Conservation (phyloP, 2,329 filamentous ascomycete genomes). For the Didymella arachidicola region DNA sequence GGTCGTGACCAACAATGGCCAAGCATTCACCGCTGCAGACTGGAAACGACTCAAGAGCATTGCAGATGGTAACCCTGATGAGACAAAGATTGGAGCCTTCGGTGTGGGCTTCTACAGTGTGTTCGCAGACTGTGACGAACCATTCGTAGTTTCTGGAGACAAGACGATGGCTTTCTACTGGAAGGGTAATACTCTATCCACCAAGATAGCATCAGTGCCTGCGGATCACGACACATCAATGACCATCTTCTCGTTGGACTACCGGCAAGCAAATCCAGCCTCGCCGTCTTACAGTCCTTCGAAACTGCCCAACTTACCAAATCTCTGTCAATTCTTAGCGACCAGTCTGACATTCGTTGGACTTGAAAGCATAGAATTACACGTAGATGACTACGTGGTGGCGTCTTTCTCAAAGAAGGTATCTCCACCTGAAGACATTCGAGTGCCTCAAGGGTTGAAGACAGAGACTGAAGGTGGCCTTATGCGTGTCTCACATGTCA, state of each 20-base stretch:
- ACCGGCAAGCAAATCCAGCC: constrained; percentile 75
- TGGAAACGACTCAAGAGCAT: constrained; percentile 95
- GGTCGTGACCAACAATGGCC: constrained; percentile 92
- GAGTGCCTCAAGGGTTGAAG: constrained; percentile 80
- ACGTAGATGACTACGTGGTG: constrained; percentile 86
- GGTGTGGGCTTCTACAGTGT: constrained; percentile 99
- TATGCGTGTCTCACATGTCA: constrained; percentile 84
- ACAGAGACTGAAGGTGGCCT: constrained; percentile 84
- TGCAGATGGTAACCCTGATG: constrained; percentile 98
- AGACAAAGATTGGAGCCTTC: constrained; percentile 98
- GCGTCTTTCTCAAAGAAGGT: constrained; percentile 83
- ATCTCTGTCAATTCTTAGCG: constrained; percentile 88
- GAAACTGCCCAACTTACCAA: constrained; percentile 83
- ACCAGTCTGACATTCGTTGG: constrained; percentile 97
- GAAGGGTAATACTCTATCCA: constrained; percentile 98
- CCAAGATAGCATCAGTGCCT: constrained; percentile 79
- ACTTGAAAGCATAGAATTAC: constrained; percentile 85
- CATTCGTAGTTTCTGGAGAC: constrained; percentile 90
- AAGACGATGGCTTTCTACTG: constrained; percentile 99
- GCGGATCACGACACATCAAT: constrained; percentile 70
- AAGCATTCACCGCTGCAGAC: constrained; percentile 86
- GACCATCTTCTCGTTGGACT: constrained; percentile 94
- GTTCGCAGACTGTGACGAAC: constrained; percentile 97
- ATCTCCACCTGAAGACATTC: constrained; percentile 75
- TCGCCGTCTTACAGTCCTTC: constrained; percentile 60